Evolutionary conservation across 139 green algal species (phyloP).

Genomic region (Asterochloris erici): DNA sequence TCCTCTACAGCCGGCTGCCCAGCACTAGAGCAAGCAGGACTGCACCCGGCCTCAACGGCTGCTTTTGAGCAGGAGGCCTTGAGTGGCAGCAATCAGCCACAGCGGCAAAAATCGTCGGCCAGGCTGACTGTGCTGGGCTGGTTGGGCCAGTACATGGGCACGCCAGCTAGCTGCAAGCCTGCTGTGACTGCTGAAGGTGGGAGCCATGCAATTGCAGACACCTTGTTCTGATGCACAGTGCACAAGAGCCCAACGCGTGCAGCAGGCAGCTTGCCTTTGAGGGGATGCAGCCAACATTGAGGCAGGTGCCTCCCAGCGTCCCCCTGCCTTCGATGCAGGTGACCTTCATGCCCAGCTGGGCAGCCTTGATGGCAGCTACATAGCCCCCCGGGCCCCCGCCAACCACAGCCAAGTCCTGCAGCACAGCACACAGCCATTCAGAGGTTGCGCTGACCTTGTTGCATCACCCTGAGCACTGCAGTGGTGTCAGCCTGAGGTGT

Average conservation of each 20-base stretch:
- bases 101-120: too few relatives aligned
- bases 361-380: slow-evolving; percentile 97
- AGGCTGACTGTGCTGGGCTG: too few relatives aligned
- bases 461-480: background rate
- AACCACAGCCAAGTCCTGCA: slow-evolving; percentile 94
- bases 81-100: too few relatives aligned
- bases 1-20: too few relatives aligned
- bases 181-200: too few relatives aligned
- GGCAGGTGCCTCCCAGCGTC: slow-evolving; percentile 91
- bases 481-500: too few relatives aligned
- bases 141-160: background rate
- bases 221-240: background rate
- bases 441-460: too few relatives aligned
- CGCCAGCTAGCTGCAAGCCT: background rate
- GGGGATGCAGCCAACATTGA: slow-evolving; percentile 99
- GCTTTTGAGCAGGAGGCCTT: too few relatives aligned
- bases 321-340: slow-evolving; percentile 94
- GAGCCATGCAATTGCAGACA: background rate
- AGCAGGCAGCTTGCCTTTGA: slow-evolving; percentile 65
- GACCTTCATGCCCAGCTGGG: slow-evolving; percentile 93
- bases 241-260: background rate
- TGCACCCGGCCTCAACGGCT: too few relatives aligned
- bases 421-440: background rate
- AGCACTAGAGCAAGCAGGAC: too few relatives aligned
- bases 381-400: slow-evolving; percentile 97